Evolutionary conservation across 2,329 filamentous ascomycete genomes (phyloP), one percentile per base, ranked within the genome.

Genomic region (Phyllosticta paracitricarpa): DNA sequence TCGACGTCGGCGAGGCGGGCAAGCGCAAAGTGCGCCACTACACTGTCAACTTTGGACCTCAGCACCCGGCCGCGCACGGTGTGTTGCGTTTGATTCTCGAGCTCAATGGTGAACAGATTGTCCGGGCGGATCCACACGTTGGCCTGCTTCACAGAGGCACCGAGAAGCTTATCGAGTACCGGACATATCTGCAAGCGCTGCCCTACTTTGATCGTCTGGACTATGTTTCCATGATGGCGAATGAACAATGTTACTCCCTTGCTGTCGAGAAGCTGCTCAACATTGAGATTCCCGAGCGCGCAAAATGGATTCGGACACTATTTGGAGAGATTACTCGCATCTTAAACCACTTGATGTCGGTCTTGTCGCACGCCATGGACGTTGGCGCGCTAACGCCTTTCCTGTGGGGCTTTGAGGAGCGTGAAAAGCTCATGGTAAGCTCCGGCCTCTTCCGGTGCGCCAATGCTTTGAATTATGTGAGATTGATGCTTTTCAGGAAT

Each of bases 161-260:
- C 65, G 94, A 99, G 83, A 99, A 99, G 84, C 85, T 99, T 79
- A 97, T 97, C 78, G 94, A 99, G 82, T 99, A 99, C 84, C 97
- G 96, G 84, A 96, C 93, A 69, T 99, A 99, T 74, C 84, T 97
- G 72, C 94, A 99, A 82, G 94, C 94, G 62, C 82, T 99, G 73
- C 94, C 94, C 61, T 99, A 99, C 82, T 99, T 99, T 75, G 94
- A 99, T 79, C 91, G 94, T 69, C 83, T 99, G 76, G 94, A 99
- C 78, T 99, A 99, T 77, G 92, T 97, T 69, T 97, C 91, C 71
- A 99, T 99, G 95, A 99, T 99, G 94, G 99, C 94, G 71, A 99
- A 99, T 78, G 94, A 99, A 82, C 94, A 99, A 79, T 96, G 91
- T 73, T 99, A 91, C 78, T 86, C 91, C 48, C 83, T 99, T 67